Percentiles rank a stretch among this genome's conserved stretches.
These are phyloP conservation scores for Leucocoprinus sp. DNA, from an alignment of 768 basidiomycete genomes.

Conservation along the genomic window DNA sequence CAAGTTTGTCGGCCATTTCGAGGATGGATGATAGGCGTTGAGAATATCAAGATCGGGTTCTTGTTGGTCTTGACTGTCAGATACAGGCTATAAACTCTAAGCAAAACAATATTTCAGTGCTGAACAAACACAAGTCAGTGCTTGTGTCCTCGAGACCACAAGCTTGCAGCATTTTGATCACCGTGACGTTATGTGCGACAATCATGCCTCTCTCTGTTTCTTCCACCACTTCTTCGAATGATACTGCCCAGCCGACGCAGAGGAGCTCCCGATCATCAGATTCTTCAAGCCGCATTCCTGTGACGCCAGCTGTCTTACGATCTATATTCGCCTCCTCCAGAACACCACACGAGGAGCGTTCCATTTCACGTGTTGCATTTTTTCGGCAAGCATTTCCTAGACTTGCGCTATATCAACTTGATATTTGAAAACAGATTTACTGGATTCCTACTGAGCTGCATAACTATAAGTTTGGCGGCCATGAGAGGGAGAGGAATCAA, in stretches of 20 bases:
- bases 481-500: slow-evolving; percentile 63
- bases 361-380: slow-evolving; percentile 79
- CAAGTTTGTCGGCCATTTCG: slow-evolving; percentile 19
- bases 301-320: slow-evolving; percentile 73
- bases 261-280: slow-evolving; percentile 27
- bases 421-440: slow-evolving; percentile 48
- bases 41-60: not conserved
- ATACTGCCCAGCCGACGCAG: slow-evolving; percentile 31
- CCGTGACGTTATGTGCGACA: slow-evolving; percentile 13
- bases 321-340: slow-evolving; percentile 85
- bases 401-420: not conserved
- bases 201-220: slow-evolving; percentile 37
- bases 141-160: too few species aligned
- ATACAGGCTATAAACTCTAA: too few species aligned
- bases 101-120: too few species aligned
- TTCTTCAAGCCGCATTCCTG: slow-evolving; percentile 59
- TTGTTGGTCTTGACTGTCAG: too few species aligned
- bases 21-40: not conserved
- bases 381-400: slow-evolving; percentile 48
- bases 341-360: slow-evolving; percentile 72
- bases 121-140: too few species aligned
- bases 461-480: slow-evolving; percentile 70
- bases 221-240: slow-evolving; percentile 40
- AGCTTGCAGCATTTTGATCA: not conserved
- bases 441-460: slow-evolving; percentile 75